Base-by-base conservation (phyloP, 164 flowering plant genomes). In the Macadamia tetraphylla region DNA sequence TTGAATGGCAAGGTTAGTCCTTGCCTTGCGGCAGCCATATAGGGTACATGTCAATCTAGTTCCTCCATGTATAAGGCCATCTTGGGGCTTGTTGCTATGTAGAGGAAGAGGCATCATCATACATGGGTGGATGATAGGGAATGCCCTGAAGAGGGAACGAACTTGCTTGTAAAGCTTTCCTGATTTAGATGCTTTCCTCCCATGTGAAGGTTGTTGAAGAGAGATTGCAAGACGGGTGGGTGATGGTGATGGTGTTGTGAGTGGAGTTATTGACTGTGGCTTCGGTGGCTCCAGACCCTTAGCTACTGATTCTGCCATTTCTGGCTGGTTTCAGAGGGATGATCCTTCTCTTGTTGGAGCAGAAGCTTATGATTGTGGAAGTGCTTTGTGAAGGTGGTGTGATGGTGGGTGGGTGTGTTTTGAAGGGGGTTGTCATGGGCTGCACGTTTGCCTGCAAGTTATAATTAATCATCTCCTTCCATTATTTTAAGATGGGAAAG, bases 11-110 rank as follows among this genome's bases (percentile, higher is more conserved):
- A 93, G 76, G 66, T 70, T 86, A 3, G 87, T 79, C 29, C 91
- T 77, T 10, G 83, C 88, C 58, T 81, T 88, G 0, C 87, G 81
- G 72, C 76, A 69, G 15, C 96, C 98, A 51, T 85, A 93, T 1
- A 93, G 73, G 31, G 98, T 89, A 0, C 95, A 94, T 0, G 93
- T 88, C 75, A 90, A 67, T 0, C 87, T 82, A 4, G 70, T 65
- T 17, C 86, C 85, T 0, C 85, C 84, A 6, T 76, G 80, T 48
- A 81, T 55, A 69, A 78, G 82, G 49, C 44, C 60, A 23, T 75
- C 83, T 29, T 75, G 75, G 40, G 61, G 51, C 6, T 68, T 59
- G 70, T 72, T 64, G 0, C 83, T 75, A 46, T 67, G 75, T 63
- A 76, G 72, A 29, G 74, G 15, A 7, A 69, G 70, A 0, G 94